Base-by-base conservation (phyloP, 2,329 filamentous ascomycete species). In the Calonectria crousiana region DNA sequence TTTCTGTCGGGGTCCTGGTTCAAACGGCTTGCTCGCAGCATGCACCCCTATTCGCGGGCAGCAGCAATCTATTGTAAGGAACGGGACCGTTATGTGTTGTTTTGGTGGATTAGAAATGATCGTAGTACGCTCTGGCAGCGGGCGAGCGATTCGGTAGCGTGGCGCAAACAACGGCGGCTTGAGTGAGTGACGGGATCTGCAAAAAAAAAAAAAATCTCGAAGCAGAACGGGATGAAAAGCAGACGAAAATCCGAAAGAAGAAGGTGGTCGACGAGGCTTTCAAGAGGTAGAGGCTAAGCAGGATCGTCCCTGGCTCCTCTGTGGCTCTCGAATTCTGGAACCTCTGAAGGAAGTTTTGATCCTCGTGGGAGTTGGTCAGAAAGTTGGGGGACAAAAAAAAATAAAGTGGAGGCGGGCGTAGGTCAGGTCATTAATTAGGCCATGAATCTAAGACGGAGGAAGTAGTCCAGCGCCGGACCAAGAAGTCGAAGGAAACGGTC, bases 371-470 rank as follows among this genome's bases (percentile, higher is more conserved):
- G 18, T 28, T 26, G 56, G 56, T 60, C 14, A 41, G 34, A 60
- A 60, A 60, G 34, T 67, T 68, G 51, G 66, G 26, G 34, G 51
- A 56, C 56, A 38, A 60, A 60, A 60, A 58, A 41, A 38, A 60
- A 60, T 60, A 38, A 60, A 60, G 56, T 60, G 56, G 53, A 28
- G 52, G 67, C 52, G 36, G 67, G 28, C 41, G 53, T 41, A 51
- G 67, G 53, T 69, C 41, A 60, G 32, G 56, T 60, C 56, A 60
- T 60, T 60, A 60, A 60, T 60, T 60, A 60, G 56, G 56, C 56
- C 56, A 60, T 60, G 56, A 60, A 60, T 60, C 56, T 20, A 38
- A 23, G 56, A 53, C 51, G 56, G n/a, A 38, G 34, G 56, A 38
- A 60, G 16, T 60, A 38, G 56, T n/a, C 51, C 34, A 60, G 36